These are phyloP conservation scores for Aspergillus pseudotamarii DNA, from an alignment of 2,329 filamentous ascomycete species.

Conservation along the genomic window DNA sequence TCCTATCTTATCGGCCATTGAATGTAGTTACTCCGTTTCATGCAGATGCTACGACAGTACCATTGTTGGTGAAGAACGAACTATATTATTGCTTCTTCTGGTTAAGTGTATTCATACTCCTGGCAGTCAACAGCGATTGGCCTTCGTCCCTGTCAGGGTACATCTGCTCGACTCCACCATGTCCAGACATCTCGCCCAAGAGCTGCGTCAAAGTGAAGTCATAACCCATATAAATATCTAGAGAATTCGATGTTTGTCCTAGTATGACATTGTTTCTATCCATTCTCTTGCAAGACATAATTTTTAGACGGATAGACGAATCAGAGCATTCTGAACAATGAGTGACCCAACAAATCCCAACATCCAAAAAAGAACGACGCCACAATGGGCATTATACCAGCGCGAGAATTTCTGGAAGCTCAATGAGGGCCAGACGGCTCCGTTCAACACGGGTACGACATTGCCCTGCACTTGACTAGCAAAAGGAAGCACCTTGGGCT, in stretches of 20 bases:
- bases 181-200: conserved; percentile 15
- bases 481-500: neutral
- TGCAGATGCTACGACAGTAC: neutral
- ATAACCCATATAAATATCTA: conserved; percentile 14
- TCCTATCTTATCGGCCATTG: neutral
- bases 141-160: neutral
- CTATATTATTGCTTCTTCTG: neutral
- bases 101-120: neutral
- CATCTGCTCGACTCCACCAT: neutral
- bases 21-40: neutral
- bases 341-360: conserved; percentile 57
- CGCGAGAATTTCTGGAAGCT: conserved; percentile 58
- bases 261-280: neutral
- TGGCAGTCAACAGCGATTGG: neutral
- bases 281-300: neutral
- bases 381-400: conserved; percentile 59
- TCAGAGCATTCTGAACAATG: conserved; percentile 15
- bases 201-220: conserved; percentile 34
- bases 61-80: neutral
- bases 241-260: neutral
- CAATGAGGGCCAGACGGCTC: conserved; percentile 53
- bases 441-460: conserved; percentile 55
- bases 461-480: neutral
- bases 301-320: neutral
- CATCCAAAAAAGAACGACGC: conserved; percentile 52